Evolutionary conservation across 2,329 filamentous ascomycete species (phyloP).

Genomic region (Sordariomycetes sp.): DNA sequence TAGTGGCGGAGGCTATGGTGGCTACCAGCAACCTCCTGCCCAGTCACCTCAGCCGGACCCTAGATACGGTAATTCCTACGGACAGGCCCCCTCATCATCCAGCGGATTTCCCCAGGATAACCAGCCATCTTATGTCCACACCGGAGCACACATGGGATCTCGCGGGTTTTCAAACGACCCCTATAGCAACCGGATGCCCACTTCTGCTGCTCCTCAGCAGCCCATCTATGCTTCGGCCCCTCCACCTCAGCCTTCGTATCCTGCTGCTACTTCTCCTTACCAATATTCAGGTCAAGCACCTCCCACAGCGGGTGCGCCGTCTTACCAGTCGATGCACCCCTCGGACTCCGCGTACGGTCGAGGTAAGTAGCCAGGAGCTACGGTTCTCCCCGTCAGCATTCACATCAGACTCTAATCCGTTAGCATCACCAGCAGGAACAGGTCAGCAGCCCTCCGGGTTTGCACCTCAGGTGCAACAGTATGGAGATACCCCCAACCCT

Average conservation of each 20-base stretch:
- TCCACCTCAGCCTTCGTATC: constrained; percentile 20
- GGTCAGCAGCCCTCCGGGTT: constrained; percentile 9
- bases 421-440: constrained; percentile 34
- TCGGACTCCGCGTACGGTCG: constrained; percentile 48
- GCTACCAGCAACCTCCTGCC: constrained; percentile 15
- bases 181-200: constrained; percentile 19
- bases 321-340: constrained; percentile 33
- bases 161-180: constrained; percentile 19
- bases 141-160: constrained; percentile 22
- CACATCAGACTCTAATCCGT: constrained; percentile 42
- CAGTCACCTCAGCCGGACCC: constrained; percentile 22
- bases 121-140: constrained; percentile 22
- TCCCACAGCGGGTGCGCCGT: constrained; percentile 16
- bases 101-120: constrained; percentile 15
- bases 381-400: no score
- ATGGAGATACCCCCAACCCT: constrained; percentile 35
- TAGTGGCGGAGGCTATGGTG: constrained; percentile 17
- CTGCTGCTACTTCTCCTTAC: constrained; percentile 19
- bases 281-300: constrained; percentile 26
- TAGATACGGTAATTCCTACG: constrained; percentile 17
- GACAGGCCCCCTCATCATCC: constrained; percentile 9
- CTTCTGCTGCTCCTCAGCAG: constrained; percentile 19
- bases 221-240: constrained; percentile 21
- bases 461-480: constrained; percentile 37
- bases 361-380: constrained; percentile 46